Evolutionary conservation across 2,329 filamentous ascomycete genomes (phyloP).

Genomic region (Fusarium sp.): DNA sequence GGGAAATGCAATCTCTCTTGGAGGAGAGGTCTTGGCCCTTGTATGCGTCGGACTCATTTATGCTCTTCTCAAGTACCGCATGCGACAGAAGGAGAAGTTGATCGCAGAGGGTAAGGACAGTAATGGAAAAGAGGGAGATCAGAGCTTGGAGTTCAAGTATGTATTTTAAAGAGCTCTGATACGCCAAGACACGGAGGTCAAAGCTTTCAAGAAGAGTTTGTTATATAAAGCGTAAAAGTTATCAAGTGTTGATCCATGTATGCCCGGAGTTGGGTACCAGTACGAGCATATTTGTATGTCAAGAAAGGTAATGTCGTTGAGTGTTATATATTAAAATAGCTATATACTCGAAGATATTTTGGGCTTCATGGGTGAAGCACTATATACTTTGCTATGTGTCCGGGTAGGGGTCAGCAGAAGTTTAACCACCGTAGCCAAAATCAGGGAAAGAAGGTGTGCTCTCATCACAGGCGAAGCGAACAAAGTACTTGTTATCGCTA

Average conservation of each 20-base stretch:
- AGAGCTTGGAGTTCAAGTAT: constrained; percentile 29
- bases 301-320: background rate
- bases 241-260: background rate
- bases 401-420: background rate
- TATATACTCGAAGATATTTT: background rate
- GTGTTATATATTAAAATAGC: background rate
- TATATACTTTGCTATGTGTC: background rate
- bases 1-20: constrained; percentile 46
- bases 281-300: background rate
- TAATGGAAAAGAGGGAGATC: constrained; percentile 34
- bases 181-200: fast-evolving
- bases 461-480: background rate
- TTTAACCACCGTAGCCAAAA: background rate
- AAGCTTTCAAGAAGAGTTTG: fast-evolving
- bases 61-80: constrained; percentile 42
- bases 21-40: constrained; percentile 41
- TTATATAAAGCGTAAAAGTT: background rate
- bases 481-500: constrained; percentile 1
- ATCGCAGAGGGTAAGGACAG: constrained; percentile 36
- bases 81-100: constrained; percentile 42
- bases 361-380: background rate
- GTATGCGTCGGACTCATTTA: constrained; percentile 42
- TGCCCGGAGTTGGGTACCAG: fast-evolving
- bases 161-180: constrained; percentile 38
- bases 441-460: background rate